Conservation (phyloP, 305 asterid genomes). For the Fraxinus albicans region DNA sequence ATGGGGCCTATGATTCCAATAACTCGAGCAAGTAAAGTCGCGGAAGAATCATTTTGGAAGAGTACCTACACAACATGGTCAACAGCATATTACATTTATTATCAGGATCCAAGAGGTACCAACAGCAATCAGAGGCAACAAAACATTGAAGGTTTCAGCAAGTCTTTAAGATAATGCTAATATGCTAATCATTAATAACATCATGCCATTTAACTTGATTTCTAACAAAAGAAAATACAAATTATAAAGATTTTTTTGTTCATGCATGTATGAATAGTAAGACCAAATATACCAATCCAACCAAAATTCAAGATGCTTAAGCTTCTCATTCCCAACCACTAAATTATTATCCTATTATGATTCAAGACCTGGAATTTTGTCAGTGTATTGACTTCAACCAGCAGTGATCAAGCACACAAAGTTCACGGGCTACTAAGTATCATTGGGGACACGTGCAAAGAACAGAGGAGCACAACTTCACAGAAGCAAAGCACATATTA, state of each 20-base stretch:
- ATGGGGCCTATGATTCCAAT: constrained; percentile 84
- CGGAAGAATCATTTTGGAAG: constrained; percentile 96
- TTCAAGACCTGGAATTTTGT: not conserved
- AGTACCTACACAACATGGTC: constrained; percentile 63
- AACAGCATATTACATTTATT: constrained; percentile 15
- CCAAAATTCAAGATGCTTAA: not conserved
- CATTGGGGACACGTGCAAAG: not conserved
- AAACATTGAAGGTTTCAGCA: not conserved
- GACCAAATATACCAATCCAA: not conserved
- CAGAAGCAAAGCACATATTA: not conserved
- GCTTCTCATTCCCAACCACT: not conserved
- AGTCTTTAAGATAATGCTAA: not conserved
- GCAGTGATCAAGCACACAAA: not conserved
- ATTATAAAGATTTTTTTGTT: not conserved
- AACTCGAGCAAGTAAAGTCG: constrained; percentile 95
- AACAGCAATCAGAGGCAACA: not conserved
- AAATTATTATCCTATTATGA: not conserved
- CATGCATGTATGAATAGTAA: not conserved
- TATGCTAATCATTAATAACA: not conserved
- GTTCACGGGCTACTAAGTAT: not conserved
- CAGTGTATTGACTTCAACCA: not conserved
- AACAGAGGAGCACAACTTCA: not conserved
- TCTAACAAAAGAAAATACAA: not conserved
- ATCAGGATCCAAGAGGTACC: constrained; percentile 21
- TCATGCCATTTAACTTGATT: not conserved